Base-by-base conservation (phyloP, 176 grass and related monocot species). In the Calamus simplicifolius region DNA sequence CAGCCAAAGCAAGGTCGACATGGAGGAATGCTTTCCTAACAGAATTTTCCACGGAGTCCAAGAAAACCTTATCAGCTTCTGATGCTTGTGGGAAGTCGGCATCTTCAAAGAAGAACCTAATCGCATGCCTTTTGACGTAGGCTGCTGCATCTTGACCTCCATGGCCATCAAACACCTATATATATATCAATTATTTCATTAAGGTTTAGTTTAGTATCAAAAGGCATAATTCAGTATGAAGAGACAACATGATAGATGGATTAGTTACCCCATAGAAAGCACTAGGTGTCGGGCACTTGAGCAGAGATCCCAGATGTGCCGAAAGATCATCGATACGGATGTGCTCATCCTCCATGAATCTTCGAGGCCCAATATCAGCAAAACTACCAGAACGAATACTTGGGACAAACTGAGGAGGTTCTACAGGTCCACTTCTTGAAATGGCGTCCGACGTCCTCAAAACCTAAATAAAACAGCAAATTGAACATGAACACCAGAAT, bases 271-370 rank as follows among this genome's bases (percentile, higher is more conserved):
- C 62, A 27, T 65, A 65, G 48, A 65, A 65, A 5, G 62, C 62
- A 10, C 49, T 52, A 2, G 62, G 62, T 5, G 21, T 51, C 4
- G 62, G 62, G 23, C 48, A 52, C 5, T 25, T 65, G 12, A 65
- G 62, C 48, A 65, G 6, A 51, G 21, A 65, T 21, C 62, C 43
- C 62, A 65, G n/a, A 16, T 51, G 21, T 17, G 62, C 49, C 51
- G 48, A 65, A 16, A 65, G 62, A 51, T 65, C 62, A 65, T 65
- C 62, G 7, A 65, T 51, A 16, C 49, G 49, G 18, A 65, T 51
- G 49, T 65, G 62, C 27, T 65, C 62, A 51, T 65, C 62, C 51
- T 65, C 62, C 62, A 65, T 65, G 21, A 51, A 65, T 65, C 62
- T 65, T 49, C 62, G 48, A 51, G 62, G 62, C 5, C 62, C 62